A percentile compares a stretch with the other conserved stretches of the same genome.
Conservation (phyloP, 805 yeast species). For the Torulaspora maleeae region DNA sequence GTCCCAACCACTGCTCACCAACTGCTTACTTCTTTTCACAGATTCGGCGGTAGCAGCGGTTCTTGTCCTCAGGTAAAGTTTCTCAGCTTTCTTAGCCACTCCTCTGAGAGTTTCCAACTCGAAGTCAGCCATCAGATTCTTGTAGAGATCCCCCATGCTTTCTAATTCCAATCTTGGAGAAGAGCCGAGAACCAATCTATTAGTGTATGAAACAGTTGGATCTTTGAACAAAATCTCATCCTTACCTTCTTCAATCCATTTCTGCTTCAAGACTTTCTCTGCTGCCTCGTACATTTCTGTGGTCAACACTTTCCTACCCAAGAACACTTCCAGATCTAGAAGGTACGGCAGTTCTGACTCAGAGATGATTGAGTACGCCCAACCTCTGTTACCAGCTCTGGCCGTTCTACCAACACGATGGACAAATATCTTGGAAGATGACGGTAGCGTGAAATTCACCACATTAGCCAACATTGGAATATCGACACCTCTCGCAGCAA, state of each 20-base stretch:
- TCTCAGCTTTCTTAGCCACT: constrained; percentile 84
- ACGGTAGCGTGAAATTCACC: constrained; percentile 83
- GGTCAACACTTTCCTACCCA: constrained; percentile 74
- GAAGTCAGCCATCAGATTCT: constrained; percentile 57
- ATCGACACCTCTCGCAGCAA: constrained; percentile 98
- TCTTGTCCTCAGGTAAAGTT: constrained; percentile 77
- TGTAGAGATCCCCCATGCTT: constrained; percentile 64
- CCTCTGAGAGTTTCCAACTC: constrained; percentile 61
- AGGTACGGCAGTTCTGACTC: constrained; percentile 87
- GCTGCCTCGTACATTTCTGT: constrained; percentile 66
- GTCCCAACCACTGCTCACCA: constrained; percentile 79
- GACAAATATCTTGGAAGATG: constrained; percentile 86
- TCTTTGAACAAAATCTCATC: constrained; percentile 39
- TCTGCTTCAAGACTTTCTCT: constrained; percentile 46
- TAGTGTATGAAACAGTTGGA: constrained; percentile 66
- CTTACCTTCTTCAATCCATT: constrained; percentile 40
- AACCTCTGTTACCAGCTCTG: constrained; percentile 95
- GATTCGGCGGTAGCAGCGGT: constrained; percentile 82
- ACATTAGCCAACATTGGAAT: constrained; percentile 95
- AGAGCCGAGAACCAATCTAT: constrained; percentile 76
- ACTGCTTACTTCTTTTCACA: constrained; percentile 78
- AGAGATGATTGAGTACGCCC: constrained; percentile 89
- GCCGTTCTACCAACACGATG: constrained; percentile 99
- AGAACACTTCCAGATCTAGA: constrained; percentile 81
- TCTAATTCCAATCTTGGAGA: constrained; percentile 73